Percentiles rank a stretch among this genome's conserved stretches.
phyloP scores from a whole-genome alignment of 2,329 filamentous ascomycete species.

The Ciborinia camelliae region DNA sequence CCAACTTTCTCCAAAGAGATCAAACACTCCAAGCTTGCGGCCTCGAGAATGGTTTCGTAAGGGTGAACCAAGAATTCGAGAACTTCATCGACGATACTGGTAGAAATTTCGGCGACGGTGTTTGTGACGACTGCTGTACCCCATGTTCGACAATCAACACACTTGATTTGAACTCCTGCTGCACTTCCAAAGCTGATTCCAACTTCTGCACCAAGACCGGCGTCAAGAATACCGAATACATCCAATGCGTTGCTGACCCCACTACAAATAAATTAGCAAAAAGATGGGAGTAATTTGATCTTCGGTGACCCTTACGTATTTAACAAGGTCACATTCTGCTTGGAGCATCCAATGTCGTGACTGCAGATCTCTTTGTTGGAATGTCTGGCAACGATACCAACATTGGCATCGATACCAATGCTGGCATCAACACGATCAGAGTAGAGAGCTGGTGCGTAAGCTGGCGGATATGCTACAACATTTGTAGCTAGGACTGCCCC shows the following conservation, averaged over 20 bases:
- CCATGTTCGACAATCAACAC: slow-evolving; percentile 30
- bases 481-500: slow-evolving; percentile 18
- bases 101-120: slow-evolving; percentile 22
- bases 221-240: slow-evolving; percentile 11
- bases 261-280: slow-evolving; percentile 19
- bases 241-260: slow-evolving; percentile 11
- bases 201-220: neutral
- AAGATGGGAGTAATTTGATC: neutral
- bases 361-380: neutral
- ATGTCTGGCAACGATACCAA: neutral
- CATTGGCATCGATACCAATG: neutral
- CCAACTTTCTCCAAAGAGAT: slow-evolving; percentile 26
- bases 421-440: neutral
- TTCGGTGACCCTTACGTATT: slow-evolving; percentile 23
- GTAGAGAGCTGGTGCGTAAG: slow-evolving; percentile 2
- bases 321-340: slow-evolving; percentile 25
- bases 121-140: slow-evolving; percentile 29
- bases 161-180: slow-evolving; percentile 20
- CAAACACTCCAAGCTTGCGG: slow-evolving; percentile 26
- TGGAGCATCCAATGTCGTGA: slow-evolving; percentile 18
- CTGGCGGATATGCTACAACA: slow-evolving; percentile 10
- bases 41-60: slow-evolving; percentile 21
- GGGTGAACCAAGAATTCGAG: slow-evolving; percentile 26
- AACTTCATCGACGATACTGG: slow-evolving; percentile 21
- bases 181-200: slow-evolving; percentile 16